Evolutionary conservation across 2,329 filamentous ascomycete genomes (phyloP).

Genomic region (Cadophora sp.): DNA sequence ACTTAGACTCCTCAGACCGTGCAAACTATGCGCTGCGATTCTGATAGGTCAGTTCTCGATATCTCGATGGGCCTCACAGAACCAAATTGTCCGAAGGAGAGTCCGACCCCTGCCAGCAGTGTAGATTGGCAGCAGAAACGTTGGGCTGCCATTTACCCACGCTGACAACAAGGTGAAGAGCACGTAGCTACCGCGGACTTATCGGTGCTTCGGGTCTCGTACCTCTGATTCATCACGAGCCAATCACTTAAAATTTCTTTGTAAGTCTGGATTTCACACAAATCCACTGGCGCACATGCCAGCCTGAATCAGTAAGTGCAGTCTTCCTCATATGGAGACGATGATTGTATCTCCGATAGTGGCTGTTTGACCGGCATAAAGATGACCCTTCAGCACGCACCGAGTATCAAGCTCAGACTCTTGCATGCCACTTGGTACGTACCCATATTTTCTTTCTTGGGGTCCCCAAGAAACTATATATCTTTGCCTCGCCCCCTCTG

Average conservation of each 20-base stretch:
- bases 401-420: neutral
- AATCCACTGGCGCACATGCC: neutral
- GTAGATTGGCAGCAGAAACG: neutral
- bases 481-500: neutral
- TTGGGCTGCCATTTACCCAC: slow-evolving; percentile 1
- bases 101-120: slow-evolving; percentile 18
- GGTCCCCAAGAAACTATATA: neutral
- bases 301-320: neutral
- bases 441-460: neutral
- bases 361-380: neutral
- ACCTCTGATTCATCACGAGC: neutral
- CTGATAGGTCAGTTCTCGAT: slow-evolving; percentile 9
- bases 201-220: slow-evolving; percentile 8
- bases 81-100: slow-evolving; percentile 2
- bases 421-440: neutral
- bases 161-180: slow-evolving; percentile 7
- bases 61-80: neutral
- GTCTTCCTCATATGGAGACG: neutral
- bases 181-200: slow-evolving; percentile 18
- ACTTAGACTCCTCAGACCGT: neutral
- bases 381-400: neutral
- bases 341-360: slow-evolving; percentile 1
- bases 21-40: neutral
- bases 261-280: neutral
- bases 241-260: neutral